Evolutionary conservation across 2,329 filamentous ascomycete species (phyloP).

Genomic region (Pseudocercospora fijiensis): DNA sequence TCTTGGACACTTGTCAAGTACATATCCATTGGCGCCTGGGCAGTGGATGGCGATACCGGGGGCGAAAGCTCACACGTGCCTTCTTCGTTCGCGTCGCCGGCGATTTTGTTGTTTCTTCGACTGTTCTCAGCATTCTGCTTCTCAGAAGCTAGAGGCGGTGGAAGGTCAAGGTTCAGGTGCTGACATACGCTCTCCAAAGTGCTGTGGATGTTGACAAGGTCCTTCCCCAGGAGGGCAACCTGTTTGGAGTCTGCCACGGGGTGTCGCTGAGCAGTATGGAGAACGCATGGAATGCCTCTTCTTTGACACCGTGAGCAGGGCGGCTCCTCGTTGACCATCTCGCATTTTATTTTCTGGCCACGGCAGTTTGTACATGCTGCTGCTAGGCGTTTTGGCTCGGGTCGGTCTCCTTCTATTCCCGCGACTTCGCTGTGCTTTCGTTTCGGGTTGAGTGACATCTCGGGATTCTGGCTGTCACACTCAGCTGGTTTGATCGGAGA

Average conservation of each 20-base stretch:
- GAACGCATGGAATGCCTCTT: slow-evolving; percentile 51
- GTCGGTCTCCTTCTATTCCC: slow-evolving; percentile 4
- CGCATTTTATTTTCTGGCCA: slow-evolving; percentile 56
- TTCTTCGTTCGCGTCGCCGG: neutral
- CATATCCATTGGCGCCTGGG: slow-evolving; percentile 28
- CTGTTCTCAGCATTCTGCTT: slow-evolving; percentile 21
- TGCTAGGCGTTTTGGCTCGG: slow-evolving; percentile 15
- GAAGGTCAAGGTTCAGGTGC: slow-evolving; percentile 41
- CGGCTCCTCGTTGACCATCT: slow-evolving; percentile 52
- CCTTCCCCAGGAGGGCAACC: slow-evolving; percentile 21
- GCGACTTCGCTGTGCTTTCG: slow-evolving; percentile 15
- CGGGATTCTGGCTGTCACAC: neutral
- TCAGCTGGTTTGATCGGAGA: neutral
- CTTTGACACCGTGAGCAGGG: slow-evolving; percentile 53
- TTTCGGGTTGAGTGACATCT: slow-evolving; percentile 3
- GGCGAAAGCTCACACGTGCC: slow-evolving; percentile 28
- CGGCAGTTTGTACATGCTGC: slow-evolving; percentile 53
- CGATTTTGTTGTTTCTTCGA: neutral
- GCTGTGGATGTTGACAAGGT: slow-evolving; percentile 37
- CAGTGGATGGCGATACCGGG: slow-evolving; percentile 41
- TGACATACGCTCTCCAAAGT: slow-evolving; percentile 45
- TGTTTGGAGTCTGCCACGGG: slow-evolving; percentile 47
- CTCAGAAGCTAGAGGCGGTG: slow-evolving; percentile 40
- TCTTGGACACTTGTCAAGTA: slow-evolving; percentile 34
- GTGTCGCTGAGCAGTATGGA: slow-evolving; percentile 54